Evolutionary conservation across 1,139 yeast species (phyloP), one percentile per base, ranked within the genome.

Genomic region (Saccharomyces hybrid): DNA sequence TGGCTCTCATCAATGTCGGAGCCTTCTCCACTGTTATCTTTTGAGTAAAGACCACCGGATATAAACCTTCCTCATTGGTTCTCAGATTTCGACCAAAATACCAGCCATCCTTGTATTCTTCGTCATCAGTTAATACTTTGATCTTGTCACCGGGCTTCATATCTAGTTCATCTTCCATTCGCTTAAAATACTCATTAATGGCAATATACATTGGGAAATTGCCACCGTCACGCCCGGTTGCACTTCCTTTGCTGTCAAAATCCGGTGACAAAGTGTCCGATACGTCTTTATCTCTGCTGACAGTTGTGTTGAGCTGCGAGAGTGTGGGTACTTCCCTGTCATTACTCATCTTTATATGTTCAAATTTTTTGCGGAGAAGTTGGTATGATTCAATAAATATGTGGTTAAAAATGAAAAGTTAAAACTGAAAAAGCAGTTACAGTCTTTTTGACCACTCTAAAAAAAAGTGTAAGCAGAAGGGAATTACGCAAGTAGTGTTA

Each of bases 101-200:
- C 99, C 99, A 93, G n/a, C 98, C 98, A 70, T 93, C 99, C 62
- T 89, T 88, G 70, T 87, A 93, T 65, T 88, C 97, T 58, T 85
- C 81, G 71, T 93, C 99, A 69, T 90, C 97, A 48, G 95, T 88
- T 32, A 95, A 79, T n/a, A 93, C 90, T 69, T 90, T 96, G 55
- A 95, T 79, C 61, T 83, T 85, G 66, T 93, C 98, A 32, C 98
- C 98, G 25, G 87, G 82, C 53, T 77, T 79, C 62, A 93, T 78
- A 50, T 84, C 82, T 48, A 93, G 75, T 72, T 93, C 99, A 70
- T 95, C 99, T 27, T 90, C 96, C 58, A 91, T 77, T 54, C 98
- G 78, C 52, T 96, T 91, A 52, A 78, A 78, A 71, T 93, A 93
- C 70, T 87, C 95, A 71, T 91, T 95, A 59, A 91, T 84, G 58